Conservation (phyloP, 768 basidiomycete genomes). For the Boletus subcaerulescens region DNA sequence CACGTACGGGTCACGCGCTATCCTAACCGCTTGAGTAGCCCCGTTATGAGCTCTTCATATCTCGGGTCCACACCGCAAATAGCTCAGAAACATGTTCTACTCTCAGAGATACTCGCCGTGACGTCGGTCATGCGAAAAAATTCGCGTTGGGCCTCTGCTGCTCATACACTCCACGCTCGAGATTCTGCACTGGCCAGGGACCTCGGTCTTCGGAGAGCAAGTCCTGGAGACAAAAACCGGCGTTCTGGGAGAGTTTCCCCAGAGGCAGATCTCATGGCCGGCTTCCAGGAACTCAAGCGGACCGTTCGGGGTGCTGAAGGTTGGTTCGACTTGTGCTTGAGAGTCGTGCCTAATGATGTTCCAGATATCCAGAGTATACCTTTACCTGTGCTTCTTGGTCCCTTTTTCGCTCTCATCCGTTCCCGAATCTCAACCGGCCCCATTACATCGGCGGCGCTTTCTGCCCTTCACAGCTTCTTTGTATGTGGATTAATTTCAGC, state of each 20-base stretch:
- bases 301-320: conserved; percentile 67
- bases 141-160: conserved; percentile 87
- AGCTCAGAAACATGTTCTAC: conserved; percentile 74
- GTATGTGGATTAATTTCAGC: conserved; percentile 68
- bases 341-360: conserved; percentile 14
- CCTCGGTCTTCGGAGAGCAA: conserved; percentile 67
- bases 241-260: conserved; percentile 50
- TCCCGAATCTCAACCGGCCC: conserved; percentile 95
- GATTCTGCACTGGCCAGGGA: conserved; percentile 71
- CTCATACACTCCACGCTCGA: conserved; percentile 56
- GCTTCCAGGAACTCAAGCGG: conserved; percentile 84
- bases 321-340: conserved; percentile 29
- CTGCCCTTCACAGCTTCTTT: conserved; percentile 87
- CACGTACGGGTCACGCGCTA: neutral
- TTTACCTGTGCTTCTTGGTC: conserved; percentile 64
- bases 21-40: neutral
- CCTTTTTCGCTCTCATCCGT: conserved; percentile 91
- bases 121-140: conserved; percentile 97
- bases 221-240: conserved; percentile 41
- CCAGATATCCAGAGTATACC: conserved; percentile 60
- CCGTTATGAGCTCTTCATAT: conserved; percentile 17
- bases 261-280: conserved; percentile 85
- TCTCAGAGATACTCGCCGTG: conserved; percentile 88
- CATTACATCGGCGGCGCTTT: conserved; percentile 92
- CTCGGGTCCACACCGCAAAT: conserved; percentile 27